Evolutionary conservation across 1,284 basidiomycete genomes (phyloP).

Genomic region (Ceratobasidium sp.): DNA sequence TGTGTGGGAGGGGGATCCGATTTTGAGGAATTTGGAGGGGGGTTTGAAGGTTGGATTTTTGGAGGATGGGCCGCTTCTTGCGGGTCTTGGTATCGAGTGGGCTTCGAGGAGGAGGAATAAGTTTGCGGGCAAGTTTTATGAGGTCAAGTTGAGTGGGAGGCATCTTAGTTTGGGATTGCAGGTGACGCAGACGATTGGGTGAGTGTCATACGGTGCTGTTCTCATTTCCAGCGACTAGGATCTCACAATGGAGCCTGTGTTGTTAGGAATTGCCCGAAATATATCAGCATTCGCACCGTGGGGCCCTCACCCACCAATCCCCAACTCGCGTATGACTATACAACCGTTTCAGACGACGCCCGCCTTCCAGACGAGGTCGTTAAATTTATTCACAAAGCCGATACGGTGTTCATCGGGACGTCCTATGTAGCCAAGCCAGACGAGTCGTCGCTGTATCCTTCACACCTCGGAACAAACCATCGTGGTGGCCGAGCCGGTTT

Average conservation of each 20-base stretch:
- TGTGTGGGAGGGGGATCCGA: constrained; percentile 71
- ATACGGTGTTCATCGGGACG: constrained; percentile 72
- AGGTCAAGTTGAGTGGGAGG: constrained; percentile 52
- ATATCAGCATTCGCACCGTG: constrained; percentile 71
- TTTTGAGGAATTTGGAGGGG: constrained; percentile 58
- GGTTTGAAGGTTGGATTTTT: constrained; percentile 43
- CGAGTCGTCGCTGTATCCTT: constrained; percentile 62
- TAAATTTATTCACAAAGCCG: constrained; percentile 64
- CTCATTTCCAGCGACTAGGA: not conserved
- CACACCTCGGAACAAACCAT: constrained; percentile 75
- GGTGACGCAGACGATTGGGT: constrained; percentile 74
- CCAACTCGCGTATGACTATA: constrained; percentile 58
- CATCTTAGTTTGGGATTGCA: constrained; percentile 57
- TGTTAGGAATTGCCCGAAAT: constrained; percentile 77
- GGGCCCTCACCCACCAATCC: constrained; percentile 61
- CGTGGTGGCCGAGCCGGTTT: constrained; percentile 74
- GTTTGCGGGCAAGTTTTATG: constrained; percentile 67
- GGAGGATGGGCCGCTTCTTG: constrained; percentile 60
- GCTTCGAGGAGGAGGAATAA: constrained; percentile 72
- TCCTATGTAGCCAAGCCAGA: constrained; percentile 62
- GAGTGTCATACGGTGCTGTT: constrained; percentile 48
- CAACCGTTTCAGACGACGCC: constrained; percentile 58
- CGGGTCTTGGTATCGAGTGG: constrained; percentile 74
- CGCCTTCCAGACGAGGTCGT: constrained; percentile 67
- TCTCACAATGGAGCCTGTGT: not conserved